Evolutionary conservation across 139 green algal genomes (phyloP).

Genomic region (Chlorella sp.): DNA sequence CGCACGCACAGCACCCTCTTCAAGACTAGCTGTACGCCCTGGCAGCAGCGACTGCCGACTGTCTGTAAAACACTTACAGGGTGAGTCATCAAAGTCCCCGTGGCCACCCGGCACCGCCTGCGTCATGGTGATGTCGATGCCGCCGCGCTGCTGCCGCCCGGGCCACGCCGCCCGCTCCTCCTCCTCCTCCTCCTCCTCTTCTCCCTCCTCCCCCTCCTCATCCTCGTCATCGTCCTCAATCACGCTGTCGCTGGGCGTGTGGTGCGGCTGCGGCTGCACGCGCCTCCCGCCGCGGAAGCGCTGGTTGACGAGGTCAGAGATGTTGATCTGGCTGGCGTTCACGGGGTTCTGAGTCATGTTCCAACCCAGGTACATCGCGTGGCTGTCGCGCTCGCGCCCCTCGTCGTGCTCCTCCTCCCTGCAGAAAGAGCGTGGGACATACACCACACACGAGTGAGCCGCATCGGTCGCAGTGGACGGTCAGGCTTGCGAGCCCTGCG

Average conservation of each 20-base stretch:
- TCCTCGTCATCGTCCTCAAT: not conserved
- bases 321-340: not conserved
- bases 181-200: slow-evolving; percentile 11
- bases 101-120: not conserved
- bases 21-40: too few species aligned
- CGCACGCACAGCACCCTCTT: too few species aligned
- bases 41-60: not conserved
- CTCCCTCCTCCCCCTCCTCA: slow-evolving; percentile 1
- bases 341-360: slow-evolving; percentile 7
- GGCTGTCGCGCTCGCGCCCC: too few species aligned
- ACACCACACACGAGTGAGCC: too few species aligned
- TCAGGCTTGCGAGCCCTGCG: too few species aligned
- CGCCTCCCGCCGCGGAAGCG: not conserved
- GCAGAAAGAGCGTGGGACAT: too few species aligned
- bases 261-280: too few species aligned
- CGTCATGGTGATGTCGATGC: not conserved
- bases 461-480: too few species aligned
- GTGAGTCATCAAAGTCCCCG: not conserved
- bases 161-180: not conserved
- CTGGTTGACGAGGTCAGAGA: not conserved
- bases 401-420: too few species aligned
- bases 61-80: not conserved
- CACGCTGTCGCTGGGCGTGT: not conserved
- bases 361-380: slow-evolving; percentile 10
- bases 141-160: not conserved